phyloP scores from a whole-genome alignment of 2,329 filamentous ascomycete genomes.

The Paecilomyces fulvus region DNA sequence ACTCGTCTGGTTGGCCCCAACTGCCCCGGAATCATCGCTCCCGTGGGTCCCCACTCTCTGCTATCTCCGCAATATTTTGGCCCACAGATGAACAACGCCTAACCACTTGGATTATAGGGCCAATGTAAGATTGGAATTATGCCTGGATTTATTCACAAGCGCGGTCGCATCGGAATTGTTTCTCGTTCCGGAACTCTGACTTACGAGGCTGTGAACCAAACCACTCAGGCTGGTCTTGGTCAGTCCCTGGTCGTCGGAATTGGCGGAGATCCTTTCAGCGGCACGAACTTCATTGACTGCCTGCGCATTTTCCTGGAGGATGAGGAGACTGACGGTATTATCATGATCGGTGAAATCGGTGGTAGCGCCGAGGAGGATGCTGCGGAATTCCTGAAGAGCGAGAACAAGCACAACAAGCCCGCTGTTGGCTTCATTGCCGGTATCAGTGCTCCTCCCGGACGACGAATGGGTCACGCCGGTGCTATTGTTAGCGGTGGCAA shows the following conservation, averaged over 20 bases:
- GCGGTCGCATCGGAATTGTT: slow-evolving; percentile 96
- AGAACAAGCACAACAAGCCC: slow-evolving; percentile 92
- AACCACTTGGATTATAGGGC: slow-evolving; percentile 43
- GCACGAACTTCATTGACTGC: slow-evolving; percentile 99
- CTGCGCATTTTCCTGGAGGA: slow-evolving; percentile 94
- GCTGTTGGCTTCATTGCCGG: slow-evolving; percentile 97
- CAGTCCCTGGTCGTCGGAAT: slow-evolving; percentile 98
- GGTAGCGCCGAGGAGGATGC: slow-evolving; percentile 96
- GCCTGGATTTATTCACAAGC: slow-evolving; percentile 99
- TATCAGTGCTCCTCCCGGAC: slow-evolving; percentile 91
- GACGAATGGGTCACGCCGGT: slow-evolving; percentile 97
- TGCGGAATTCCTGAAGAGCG: slow-evolving; percentile 84
- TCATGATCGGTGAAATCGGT: slow-evolving; percentile 99
- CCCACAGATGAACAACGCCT: background rate
- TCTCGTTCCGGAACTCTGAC: slow-evolving; percentile 96
- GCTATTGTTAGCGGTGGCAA: slow-evolving; percentile 97
- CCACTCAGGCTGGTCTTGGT: slow-evolving; percentile 89
- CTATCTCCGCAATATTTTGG: slow-evolving; percentile 1
- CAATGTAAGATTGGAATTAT: slow-evolving; percentile 99
- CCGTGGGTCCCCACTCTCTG: slow-evolving; percentile 36
- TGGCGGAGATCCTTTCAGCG: slow-evolving; percentile 95
- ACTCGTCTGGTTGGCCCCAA: slow-evolving; percentile 94
- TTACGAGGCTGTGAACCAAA: slow-evolving; percentile 99
- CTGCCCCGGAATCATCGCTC: slow-evolving; percentile 94
- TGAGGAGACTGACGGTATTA: slow-evolving; percentile 94